Evolutionary conservation across 139 green algal species (phyloP), one percentile per base, ranked within the genome.

Genomic region (Medakamo hakoo): DNA sequence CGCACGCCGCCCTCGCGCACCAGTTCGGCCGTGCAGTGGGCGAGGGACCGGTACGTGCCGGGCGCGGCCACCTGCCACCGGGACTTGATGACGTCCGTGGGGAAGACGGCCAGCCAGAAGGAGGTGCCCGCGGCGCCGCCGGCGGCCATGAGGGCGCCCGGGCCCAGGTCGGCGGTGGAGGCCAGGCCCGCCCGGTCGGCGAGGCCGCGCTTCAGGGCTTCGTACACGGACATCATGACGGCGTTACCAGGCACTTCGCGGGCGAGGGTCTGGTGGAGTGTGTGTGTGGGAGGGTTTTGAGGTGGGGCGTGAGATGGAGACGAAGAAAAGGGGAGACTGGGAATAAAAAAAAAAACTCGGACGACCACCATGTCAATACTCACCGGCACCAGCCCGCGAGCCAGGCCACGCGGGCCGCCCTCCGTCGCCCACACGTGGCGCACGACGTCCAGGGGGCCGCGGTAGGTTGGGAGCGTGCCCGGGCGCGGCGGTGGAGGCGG

Each of bases 201-300:
- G 40, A 83, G n/a, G 58, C 30, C 60, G 67, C 58, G 66, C 88
- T 92, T 0, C 68, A 26, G 4, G 60, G 30, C 67, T 89, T 52
- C 78, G 52, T 94, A 94, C 16, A 64, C 64, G 2, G 72, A 85
- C 79, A 93, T 91, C 78, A 92, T 93, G 58, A 32, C 62, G 20
- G 76, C 73, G 58, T 86, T 94, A 56, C 85, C 85, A 1, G 77
- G 60, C 18, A 83, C 68, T 60, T 92, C 84, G 0, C 84, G 71
- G 3, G 22, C 32, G 40, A 52, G 40, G 40, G 40, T 52, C 9
- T 9, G 40, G 40, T 9, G 9, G 40, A n/a, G n/a, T n/a, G n/a
- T n/a, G n/a, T n/a, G n/a, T n/a, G n/a, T n/a, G n/a, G n/a, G n/a
- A n/a, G n/a, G n/a, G n/a, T n/a, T n/a, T n/a, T n/a, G n/a, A n/a